These are phyloP conservation scores for Lactarius evosmus DNA, from an alignment of 768 basidiomycete genomes.

Conservation along the genomic window DNA sequence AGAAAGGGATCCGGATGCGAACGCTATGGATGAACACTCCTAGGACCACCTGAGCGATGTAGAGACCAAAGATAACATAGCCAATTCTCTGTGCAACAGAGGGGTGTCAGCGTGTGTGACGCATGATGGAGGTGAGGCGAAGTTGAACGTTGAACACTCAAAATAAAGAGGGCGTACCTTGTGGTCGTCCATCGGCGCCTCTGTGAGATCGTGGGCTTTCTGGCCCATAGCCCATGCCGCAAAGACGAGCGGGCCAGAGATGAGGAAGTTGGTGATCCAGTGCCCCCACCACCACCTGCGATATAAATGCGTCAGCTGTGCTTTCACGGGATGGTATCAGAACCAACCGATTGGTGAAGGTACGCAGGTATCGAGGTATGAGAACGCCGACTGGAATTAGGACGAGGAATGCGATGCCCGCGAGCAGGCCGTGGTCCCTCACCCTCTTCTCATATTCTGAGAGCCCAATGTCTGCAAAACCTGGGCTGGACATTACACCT, in stretches of 20 bases:
- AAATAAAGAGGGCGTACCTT: slow-evolving; percentile 25
- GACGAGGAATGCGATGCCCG: slow-evolving; percentile 15
- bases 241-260: slow-evolving; percentile 54
- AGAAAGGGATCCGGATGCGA: slow-evolving; percentile 42
- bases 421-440: slow-evolving; percentile 14
- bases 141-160: background rate
- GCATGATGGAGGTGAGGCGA: background rate
- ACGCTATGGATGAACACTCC: slow-evolving; percentile 52
- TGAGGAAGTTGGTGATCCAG: slow-evolving; percentile 9
- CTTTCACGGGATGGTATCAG: background rate
- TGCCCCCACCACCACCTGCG: slow-evolving; percentile 23
- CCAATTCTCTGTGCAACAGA: slow-evolving; percentile 45
- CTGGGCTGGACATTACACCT: background rate
- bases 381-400: slow-evolving; percentile 5
- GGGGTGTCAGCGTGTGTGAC: background rate
- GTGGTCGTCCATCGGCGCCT: slow-evolving; percentile 40
- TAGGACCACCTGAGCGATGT: slow-evolving; percentile 47
- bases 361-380: slow-evolving; percentile 20
- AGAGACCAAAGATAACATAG: slow-evolving; percentile 51
- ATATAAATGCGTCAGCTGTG: background rate
- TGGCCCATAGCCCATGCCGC: slow-evolving; percentile 46
- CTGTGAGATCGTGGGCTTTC: background rate
- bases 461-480: background rate
- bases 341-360: slow-evolving; percentile 18
- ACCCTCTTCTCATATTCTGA: slow-evolving; percentile 20